Conservation (phyloP, 2,329 filamentous ascomycete species). For the Alternaria conjuncta region DNA sequence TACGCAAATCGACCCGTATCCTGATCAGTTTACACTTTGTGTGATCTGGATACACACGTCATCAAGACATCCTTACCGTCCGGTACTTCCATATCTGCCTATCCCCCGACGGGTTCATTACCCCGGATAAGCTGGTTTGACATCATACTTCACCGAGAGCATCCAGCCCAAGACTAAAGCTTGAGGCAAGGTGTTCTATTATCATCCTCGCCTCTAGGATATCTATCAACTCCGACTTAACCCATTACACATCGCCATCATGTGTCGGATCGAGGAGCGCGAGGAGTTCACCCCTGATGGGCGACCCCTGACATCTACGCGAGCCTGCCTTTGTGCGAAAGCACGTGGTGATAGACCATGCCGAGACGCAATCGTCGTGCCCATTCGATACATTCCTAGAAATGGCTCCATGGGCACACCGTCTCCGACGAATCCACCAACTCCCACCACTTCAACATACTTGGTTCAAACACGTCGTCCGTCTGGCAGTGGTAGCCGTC, state of each 20-base stretch:
- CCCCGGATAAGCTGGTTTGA: conserved; percentile 25
- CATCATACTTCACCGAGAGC: neutral
- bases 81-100: conserved; percentile 16
- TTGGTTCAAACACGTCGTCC: conserved; percentile 33
- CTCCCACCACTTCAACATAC: conserved; percentile 34
- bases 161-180: neutral
- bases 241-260: conserved; percentile 14
- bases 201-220: neutral
- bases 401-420: conserved; percentile 22
- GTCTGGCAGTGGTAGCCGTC: conserved; percentile 30
- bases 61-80: conserved; percentile 3
- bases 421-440: conserved; percentile 42
- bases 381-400: conserved; percentile 31
- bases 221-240: neutral
- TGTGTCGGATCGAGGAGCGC: conserved; percentile 45
- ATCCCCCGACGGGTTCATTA: conserved; percentile 28
- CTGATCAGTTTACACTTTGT: neutral
- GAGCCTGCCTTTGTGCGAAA: conserved; percentile 33
- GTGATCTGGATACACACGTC: neutral
- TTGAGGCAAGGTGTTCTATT: conserved; percentile 14
- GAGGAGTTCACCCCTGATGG: conserved; percentile 37
- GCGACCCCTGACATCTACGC: conserved; percentile 30
- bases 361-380: conserved; percentile 30
- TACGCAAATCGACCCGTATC: neutral
- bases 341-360: conserved; percentile 30